Evolutionary conservation across 495 filamentous ascomycete species (phyloP), one percentile per base, ranked within the genome.

Genomic region (Lasiosphaeris hirsuta): DNA sequence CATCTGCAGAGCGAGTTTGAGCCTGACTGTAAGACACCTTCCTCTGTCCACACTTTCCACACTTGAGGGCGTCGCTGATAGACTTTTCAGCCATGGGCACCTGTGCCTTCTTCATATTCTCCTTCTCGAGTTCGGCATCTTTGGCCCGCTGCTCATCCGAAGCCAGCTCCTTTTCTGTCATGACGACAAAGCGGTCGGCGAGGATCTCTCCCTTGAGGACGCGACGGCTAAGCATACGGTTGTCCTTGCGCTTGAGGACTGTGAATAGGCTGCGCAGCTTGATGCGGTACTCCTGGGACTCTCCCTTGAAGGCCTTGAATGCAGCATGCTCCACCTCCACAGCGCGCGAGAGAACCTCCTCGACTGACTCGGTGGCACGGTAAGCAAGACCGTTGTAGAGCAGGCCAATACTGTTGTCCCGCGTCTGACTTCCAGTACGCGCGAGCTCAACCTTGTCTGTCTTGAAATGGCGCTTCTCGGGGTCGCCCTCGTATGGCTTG

Each of bases 51-150:
- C 94, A 97, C 75, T 89, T 89, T 56, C 90, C 83, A 73, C 94
- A 98, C 73, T 88, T 86, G 60, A 97, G 79, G 40, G 82, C 86
- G 57, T 88, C 89, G 66, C 86, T 92, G 72, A 96, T 90, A 66
- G 84, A 89, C 73, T 88, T 91, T 69, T 96, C 89, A 2, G 82
- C 88, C 74, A 91, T 88, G 50, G 92, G 89, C 18, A 95, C 91
- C 82, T 96, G 89, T 0, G 94, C 88, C 70, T 93, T 88, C 77
- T 90, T 90, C 88, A 97, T 90, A 72, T 97, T 97, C 76, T 96
- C 87, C 73, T 90, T 83, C 68, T 88, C 76, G 38, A 96, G 78
- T 64, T 81, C 79, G 60, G 79, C 76, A 58, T 96, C 90, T 68
- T 91, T 84, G 7, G 75, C 84, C 51, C 85, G 89, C 70, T 90